Evolutionary conservation across 2,329 filamentous ascomycete species (phyloP), one percentile per base, ranked within the genome.

Genomic region (Cladophialophora exuberans): DNA sequence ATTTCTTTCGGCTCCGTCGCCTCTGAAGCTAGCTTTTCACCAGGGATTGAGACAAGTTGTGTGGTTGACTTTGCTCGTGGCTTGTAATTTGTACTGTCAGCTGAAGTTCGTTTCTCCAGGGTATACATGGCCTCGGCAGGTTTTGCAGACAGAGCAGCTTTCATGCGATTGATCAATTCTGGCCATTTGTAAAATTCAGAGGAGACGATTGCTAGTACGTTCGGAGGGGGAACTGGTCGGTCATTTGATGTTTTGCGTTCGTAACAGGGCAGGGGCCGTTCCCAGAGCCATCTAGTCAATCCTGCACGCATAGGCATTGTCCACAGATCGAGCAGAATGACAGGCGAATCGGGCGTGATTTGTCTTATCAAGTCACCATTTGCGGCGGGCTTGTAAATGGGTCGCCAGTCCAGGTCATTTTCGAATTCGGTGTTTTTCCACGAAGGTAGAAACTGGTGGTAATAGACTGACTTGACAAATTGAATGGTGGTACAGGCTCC

Each of bases 321-420:
- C 89, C 89, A 95, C 73, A 90, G 84, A 65, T 96, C 90, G 7
- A 95, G 80, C 1, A 95, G 76, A 54, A 90, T 79, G 1, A 85
- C 75, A 0, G 87, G 81, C 6, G 83, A 88, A 36, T 77, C 74
- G 1, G 85, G 79, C 0, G 86, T 90, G 60, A 95, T 81, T 68
- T 93, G 89, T 1, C 70, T 69, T 35, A 79, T 73, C 20, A 94
- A 76, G 0, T 76, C 72, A 0, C 84, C 86, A 41, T 77, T 73
- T 4, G 73, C 66, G 1, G 73, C 71, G 0, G 88, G 87, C 0
- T 70, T 72, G 68, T 86, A 90, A 0, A 93, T 76, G 0, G 86
- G 82, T 22, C 82, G 80, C 25, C 69, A 63, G 2, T 65, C 57
- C 5, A 35, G 17, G 49, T 63, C 56, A 36, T 58, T 53, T 35